Conservation (phyloP, 1,139 yeast species). For the Hansenula sp. region DNA sequence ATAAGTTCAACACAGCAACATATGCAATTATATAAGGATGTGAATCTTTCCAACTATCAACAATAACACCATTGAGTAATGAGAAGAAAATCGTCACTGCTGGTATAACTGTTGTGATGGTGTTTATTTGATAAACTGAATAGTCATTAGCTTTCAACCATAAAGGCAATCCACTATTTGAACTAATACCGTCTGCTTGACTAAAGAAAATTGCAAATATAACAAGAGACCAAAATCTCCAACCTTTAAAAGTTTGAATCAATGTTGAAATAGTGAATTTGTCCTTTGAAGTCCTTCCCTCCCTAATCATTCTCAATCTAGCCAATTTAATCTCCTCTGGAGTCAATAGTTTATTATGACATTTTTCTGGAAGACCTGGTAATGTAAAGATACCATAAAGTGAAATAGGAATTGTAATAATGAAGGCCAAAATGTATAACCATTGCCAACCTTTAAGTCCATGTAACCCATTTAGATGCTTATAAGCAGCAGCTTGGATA, state of each 20-base stretch:
- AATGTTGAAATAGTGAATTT: slow-evolving; percentile 12
- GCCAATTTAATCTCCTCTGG: slow-evolving; percentile 35
- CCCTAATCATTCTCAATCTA: slow-evolving; percentile 10
- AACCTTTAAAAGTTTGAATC: slow-evolving; percentile 14
- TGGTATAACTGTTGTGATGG: slow-evolving; percentile 49
- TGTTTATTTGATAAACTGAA: slow-evolving; percentile 40
- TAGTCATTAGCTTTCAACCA: slow-evolving; percentile 42
- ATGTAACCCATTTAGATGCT: slow-evolving; percentile 35
- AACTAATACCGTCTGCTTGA: slow-evolving; percentile 27
- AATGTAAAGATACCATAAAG: slow-evolving; percentile 36
- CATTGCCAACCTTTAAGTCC: slow-evolving; percentile 61
- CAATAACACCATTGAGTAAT: slow-evolving; percentile 37
- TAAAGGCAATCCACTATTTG: slow-evolving; percentile 23
- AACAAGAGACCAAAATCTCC: slow-evolving; percentile 25
- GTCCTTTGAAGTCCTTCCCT: slow-evolving; percentile 15
- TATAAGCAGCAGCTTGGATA: slow-evolving; percentile 50
- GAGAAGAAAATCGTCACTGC: slow-evolving; percentile 48
- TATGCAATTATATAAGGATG: slow-evolving; percentile 43
- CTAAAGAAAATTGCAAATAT: slow-evolving; percentile 27
- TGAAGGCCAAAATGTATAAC: slow-evolving; percentile 57
- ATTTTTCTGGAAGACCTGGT: slow-evolving; percentile 5
- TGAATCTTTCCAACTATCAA: slow-evolving; percentile 39
- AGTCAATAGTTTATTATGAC: slow-evolving; percentile 16
- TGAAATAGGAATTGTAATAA: slow-evolving; percentile 49
- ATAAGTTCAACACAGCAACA: slow-evolving; percentile 6